Conservation (phyloP, 345 rosid genomes). For the Mallotus nudiflorus region DNA sequence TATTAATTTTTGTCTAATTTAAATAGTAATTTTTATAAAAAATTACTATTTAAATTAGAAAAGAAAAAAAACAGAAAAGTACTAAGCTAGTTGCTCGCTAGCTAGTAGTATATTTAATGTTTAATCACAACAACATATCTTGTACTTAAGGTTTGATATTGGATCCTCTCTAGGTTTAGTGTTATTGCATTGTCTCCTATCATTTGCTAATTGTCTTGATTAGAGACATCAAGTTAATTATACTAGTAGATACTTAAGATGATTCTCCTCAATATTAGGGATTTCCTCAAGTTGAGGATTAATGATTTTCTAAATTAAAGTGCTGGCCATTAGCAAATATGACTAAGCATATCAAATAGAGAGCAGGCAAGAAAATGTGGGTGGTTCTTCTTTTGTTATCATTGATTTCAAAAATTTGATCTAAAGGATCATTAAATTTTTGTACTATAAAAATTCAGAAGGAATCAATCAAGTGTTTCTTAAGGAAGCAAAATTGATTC, state of each 20-base stretch:
- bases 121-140: background rate
- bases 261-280: constrained; percentile 25
- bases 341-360: background rate
- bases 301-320: background rate
- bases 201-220: background rate
- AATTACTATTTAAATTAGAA: constrained; percentile 7
- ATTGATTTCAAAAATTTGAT: too few relatives aligned
- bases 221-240: background rate
- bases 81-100: background rate
- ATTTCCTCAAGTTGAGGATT: background rate
- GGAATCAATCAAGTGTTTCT: too few relatives aligned
- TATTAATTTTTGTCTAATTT: too few relatives aligned
- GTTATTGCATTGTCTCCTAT: constrained; percentile 7
- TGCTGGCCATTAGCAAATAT: background rate
- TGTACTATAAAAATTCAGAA: too few relatives aligned
- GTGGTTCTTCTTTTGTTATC: too few relatives aligned
- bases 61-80: constrained; percentile 12
- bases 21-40: too few relatives aligned
- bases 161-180: background rate
- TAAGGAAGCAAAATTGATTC: too few relatives aligned
- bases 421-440: too few relatives aligned
- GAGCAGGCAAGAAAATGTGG: too few relatives aligned
- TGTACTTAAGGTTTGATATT: background rate
- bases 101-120: too few relatives aligned
- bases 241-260: background rate